phyloP scores from a whole-genome alignment of 208 protist genomes.

The Lotmaria passim region DNA sequence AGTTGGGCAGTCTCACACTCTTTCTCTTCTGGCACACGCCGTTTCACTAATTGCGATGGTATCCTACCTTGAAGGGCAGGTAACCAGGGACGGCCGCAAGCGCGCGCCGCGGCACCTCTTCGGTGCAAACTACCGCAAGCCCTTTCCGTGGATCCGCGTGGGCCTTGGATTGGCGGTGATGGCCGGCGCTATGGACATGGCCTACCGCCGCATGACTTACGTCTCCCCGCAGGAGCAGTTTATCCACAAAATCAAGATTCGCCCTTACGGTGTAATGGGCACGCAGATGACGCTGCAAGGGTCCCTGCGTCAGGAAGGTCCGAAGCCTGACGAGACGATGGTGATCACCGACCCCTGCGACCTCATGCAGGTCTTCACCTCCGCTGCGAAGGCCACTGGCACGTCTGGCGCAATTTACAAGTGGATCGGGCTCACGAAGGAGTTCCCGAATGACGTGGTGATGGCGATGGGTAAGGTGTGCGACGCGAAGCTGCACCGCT shows the following conservation, averaged over 20 bases:
- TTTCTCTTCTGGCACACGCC: background rate
- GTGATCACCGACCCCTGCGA: conserved; percentile 79
- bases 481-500: conserved; percentile 76
- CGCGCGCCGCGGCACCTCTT: conserved; percentile 79
- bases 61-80: conserved; percentile 44
- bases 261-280: conserved; percentile 86
- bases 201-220: conserved; percentile 61
- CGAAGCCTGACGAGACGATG: conserved; percentile 61
- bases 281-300: conserved; percentile 80
- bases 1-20: background rate
- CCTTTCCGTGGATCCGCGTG: conserved; percentile 77
- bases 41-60: conserved; percentile 17
- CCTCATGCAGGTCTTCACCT: conserved; percentile 68
- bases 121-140: conserved; percentile 60
- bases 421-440: conserved; percentile 70
- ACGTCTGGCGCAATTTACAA: conserved; percentile 89
- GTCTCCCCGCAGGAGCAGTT: conserved; percentile 77
- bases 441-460: conserved; percentile 74
- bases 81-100: conserved; percentile 72
- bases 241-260: conserved; percentile 71
- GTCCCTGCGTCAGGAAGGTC: conserved; percentile 51
- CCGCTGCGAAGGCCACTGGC: conserved; percentile 54
- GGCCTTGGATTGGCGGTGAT: conserved; percentile 54
- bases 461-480: conserved; percentile 70
- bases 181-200: conserved; percentile 30